Percentiles rank a stretch among this genome's conserved stretches.
These are phyloP conservation scores for Candida tropicalis DNA, from an alignment of 1,139 yeast species.

Conservation along the genomic window DNA sequence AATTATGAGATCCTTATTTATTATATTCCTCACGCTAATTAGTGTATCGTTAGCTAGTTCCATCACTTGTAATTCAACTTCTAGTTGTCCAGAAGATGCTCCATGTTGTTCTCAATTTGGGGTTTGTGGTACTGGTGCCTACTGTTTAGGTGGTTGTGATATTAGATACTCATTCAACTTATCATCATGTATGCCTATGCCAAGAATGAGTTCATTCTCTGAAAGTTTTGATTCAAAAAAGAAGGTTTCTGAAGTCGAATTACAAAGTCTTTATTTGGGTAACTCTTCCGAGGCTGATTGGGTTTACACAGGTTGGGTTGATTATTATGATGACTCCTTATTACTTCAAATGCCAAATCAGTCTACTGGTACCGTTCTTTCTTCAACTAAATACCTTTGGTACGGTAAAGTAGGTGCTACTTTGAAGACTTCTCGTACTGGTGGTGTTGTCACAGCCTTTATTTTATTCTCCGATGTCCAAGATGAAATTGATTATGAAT, in stretches of 20 bases:
- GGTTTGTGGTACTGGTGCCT: slow-evolving; percentile 79
- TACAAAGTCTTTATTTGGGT: slow-evolving; percentile 61
- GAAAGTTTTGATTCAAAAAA: slow-evolving; percentile 43
- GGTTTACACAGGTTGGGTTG: slow-evolving; percentile 73
- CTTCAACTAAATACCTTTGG: slow-evolving; percentile 83
- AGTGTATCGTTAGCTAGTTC: slow-evolving; percentile 15
- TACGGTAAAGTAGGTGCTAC: slow-evolving; percentile 78
- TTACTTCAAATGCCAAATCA: slow-evolving; percentile 76
- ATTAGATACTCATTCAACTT: slow-evolving; percentile 63
- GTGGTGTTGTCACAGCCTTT: slow-evolving; percentile 86
- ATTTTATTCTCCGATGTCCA: slow-evolving; percentile 82
- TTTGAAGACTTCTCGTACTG: slow-evolving; percentile 71
- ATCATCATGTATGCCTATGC: slow-evolving; percentile 70
- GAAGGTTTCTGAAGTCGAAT: slow-evolving; percentile 22
- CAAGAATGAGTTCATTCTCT: slow-evolving; percentile 35
- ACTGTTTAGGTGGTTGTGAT: slow-evolving; percentile 85
- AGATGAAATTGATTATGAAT: slow-evolving; percentile 91
- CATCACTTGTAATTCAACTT: slow-evolving; percentile 48
- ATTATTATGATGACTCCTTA: slow-evolving; percentile 55
- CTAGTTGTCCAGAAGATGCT: slow-evolving; percentile 64
- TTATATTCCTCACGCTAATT: slow-evolving; percentile 14
- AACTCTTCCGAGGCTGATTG: slow-evolving; percentile 69
- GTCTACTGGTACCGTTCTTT: slow-evolving; percentile 78
- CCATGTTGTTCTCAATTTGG: slow-evolving; percentile 91
- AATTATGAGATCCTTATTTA: slow-evolving; percentile 10